Base-by-base conservation (phyloP, 768 basidiomycete species). In the Leucosporidium yakuticum region DNA sequence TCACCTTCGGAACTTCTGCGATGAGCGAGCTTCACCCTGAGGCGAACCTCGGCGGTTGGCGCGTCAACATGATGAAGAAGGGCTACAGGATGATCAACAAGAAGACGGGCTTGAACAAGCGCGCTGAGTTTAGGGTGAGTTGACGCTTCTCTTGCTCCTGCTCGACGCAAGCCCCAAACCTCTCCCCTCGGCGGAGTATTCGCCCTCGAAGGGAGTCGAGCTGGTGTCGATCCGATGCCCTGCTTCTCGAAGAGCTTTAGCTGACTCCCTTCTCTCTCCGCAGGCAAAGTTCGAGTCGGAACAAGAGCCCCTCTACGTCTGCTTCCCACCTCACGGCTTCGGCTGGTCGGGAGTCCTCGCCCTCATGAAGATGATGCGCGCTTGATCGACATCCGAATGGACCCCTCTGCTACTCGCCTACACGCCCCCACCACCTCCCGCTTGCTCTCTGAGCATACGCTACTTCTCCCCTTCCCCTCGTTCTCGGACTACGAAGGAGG, bases 1-100 rank as follows among this genome's bases (percentile, higher is more conserved):
- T 73, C 23, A 73, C 71, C 12, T 73, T 73, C 39, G 71, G 71
- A 44, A 62, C 68, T 4, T 54, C 58, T 5, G 71, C 71, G 7
- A 8, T 36, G 20, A 50, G 58, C 0, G 64, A 69, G n/a, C 20
- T 72, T 11, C 6, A 55, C 1, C 55, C 62, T 27, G 67, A 65
- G 39, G 34, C 65, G 55, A 63, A 69, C 64, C 44, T 68, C 34
- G 59, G 49, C 20, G 67, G 69, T 19, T 64, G 62, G 60, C 60
- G 58, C 36, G 44, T 60, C 57, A 62, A 54, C 29, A 32, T 60
- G 59, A 60, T 70, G 32, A 62, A 62, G 11, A 66, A 70, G 58
- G 65, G 60, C n/a, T 71, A 71, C 51, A 31, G 25, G n/a, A 70
- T 64, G 57, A 67, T 70, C 34, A 65, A 66, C 5, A 4, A 31